Base-by-base conservation (phyloP, 768 basidiomycete species). In the Lactarius evosmus region DNA sequence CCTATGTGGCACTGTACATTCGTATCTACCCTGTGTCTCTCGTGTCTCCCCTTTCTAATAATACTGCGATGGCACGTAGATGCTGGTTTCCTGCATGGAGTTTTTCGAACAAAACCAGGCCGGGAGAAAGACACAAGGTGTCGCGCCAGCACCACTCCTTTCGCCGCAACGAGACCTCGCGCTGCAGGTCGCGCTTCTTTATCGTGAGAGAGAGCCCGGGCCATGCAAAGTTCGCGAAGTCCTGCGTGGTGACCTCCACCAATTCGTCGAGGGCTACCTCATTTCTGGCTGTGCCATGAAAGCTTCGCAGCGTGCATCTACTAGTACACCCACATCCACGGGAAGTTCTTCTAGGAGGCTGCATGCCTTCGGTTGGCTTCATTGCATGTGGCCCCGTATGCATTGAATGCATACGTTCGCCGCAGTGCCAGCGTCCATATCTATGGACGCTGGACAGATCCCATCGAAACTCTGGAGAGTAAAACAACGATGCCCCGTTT, bases 171-270 rank as follows among this genome's bases (percentile, higher is more conserved):
- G 38, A 34, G 36, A 59, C 30, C n/a, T 40, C 41, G n/a, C 40
- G 22, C 27, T 16, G 30, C 58, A 91, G 93, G 56, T 95, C 95
- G 3, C 87, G 96, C 27, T 98, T 98, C 74, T 84, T 98, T 6
- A 95, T 99, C 57, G 98, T 75, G 96, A 98, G 77, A 95, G 96
- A 55, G 95, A 98, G 75, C 96, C 95, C 0, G 96, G 95, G 17
- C 98, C 96, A 2, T 98, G 95, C 84, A 98, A 98, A 75, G 96
- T 98, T 76, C 89, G 96, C 56, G 95, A 98, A 77, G 97, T 98
- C 71, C 80, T 98, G 70, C 89, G 96, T 51, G 96, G 96, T n/a
- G 96, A 98, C 75, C 96, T 95, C 0, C 96, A 98, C 80, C 98
- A 98, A 73, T 89, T 99, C 62, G 83, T 99, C 70, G 96, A 99